These are phyloP conservation scores for Aspergillus transmontanensis DNA, from an alignment of 2,329 filamentous ascomycete species.

Conservation along the genomic window DNA sequence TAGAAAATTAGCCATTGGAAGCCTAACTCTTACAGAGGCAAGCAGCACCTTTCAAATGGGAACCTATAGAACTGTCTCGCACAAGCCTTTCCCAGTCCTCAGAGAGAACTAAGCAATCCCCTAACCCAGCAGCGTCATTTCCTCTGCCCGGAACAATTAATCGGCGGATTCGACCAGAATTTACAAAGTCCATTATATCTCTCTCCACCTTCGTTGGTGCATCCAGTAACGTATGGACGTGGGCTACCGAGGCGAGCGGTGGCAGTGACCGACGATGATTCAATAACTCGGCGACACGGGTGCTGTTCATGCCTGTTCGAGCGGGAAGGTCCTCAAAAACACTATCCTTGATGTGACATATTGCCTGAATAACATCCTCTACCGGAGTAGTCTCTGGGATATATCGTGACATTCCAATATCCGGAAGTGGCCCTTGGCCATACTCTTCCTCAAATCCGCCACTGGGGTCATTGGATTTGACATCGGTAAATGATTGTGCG, in stretches of 20 bases:
- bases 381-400: slow-evolving; percentile 51
- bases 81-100: slow-evolving; percentile 55
- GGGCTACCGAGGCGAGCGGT: slow-evolving; percentile 61
- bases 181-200: slow-evolving; percentile 58
- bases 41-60: slow-evolving; percentile 37
- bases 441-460: slow-evolving; percentile 26
- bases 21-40: background rate
- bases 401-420: slow-evolving; percentile 53
- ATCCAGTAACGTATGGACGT: slow-evolving; percentile 60
- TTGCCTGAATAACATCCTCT: slow-evolving; percentile 54
- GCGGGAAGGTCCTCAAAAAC: slow-evolving; percentile 61
- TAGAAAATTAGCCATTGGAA: slow-evolving; percentile 5
- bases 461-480: slow-evolving; percentile 25
- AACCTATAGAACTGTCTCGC: slow-evolving; percentile 37
- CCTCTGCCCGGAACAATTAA: slow-evolving; percentile 61
- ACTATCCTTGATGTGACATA: slow-evolving; percentile 53
- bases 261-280: slow-evolving; percentile 59
- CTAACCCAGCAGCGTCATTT: slow-evolving; percentile 56
- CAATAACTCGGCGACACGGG: slow-evolving; percentile 60
- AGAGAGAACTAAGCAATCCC: slow-evolving; percentile 60
- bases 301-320: slow-evolving; percentile 63
- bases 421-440: slow-evolving; percentile 49
- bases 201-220: slow-evolving; percentile 62
- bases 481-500: slow-evolving; percentile 25
- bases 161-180: slow-evolving; percentile 54